Base-by-base conservation (phyloP, 2,329 filamentous ascomycete genomes). In the Penicillium sp. region DNA sequence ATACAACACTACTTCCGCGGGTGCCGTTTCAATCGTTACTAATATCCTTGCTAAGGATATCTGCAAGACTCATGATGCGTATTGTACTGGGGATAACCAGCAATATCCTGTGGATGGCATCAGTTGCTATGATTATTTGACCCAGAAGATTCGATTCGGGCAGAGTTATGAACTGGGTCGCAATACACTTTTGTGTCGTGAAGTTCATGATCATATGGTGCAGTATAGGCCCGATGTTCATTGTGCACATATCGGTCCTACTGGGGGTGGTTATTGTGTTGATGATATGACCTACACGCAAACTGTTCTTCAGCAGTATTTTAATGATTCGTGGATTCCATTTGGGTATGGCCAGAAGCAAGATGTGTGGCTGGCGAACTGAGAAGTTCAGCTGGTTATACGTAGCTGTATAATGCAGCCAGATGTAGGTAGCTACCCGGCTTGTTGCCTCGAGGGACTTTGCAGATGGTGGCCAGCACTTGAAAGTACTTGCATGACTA, bases 141-240 rank as follows among this genome's bases (percentile, higher is more conserved):
- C 63, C 0, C 39, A 60, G 21, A 46, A 59, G 14, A 49, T 60
- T 1, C 62, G 66, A 2, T 70, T 71, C 27, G 68, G 68, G 2
- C 59, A 65, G 48, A 55, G 57, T 1, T 63, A 63, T 29, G 68
- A 70, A 49, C 52, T 71, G 13, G 67, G 68, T 1, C 47, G 60
- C 7, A 59, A 71, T 44, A 70, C 68, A 1, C 42, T 71, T 44
- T 60, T 71, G 8, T 70, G 66, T 45, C 65, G 68, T 1, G 63
- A 69, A 50, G 65, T 70, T 22, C 66, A 71, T 49, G 65, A 69
- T 52, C 66, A 66, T 52, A 70, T 70, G 67, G 66, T 70, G 16
- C 60, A 59, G 42, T 67, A 65, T 43, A 59, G 65, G 10, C 68
- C 68, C 0, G 56, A 61, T 3, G 55, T 65, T n/a, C 68, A 71